phyloP scores from a whole-genome alignment of 306 rosid species.

The Arachis hypogaea region DNA sequence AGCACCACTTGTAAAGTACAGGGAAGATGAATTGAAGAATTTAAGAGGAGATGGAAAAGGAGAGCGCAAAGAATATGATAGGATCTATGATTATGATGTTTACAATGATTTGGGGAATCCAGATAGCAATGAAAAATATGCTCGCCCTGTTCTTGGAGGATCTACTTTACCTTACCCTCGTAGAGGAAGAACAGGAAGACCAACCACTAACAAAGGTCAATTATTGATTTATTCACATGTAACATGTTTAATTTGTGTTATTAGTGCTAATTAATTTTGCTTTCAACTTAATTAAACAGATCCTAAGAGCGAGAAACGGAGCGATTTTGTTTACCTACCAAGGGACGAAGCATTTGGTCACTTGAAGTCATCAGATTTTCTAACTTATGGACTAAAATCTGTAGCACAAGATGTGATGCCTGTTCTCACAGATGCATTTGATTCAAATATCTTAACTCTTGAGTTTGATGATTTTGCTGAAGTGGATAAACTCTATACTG shows the following conservation, averaged over 20 bases:
- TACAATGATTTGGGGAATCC: conserved; percentile 78
- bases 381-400: conserved; percentile 59
- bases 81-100: conserved; percentile 73
- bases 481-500: conserved; percentile 57
- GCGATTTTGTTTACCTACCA: conserved; percentile 51
- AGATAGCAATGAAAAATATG: conserved; percentile 47
- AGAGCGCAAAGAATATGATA: conserved; percentile 70
- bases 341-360: conserved; percentile 68
- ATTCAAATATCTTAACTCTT: conserved; percentile 25
- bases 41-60: conserved; percentile 78
- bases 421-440: conserved; percentile 42
- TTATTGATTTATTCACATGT: neutral
- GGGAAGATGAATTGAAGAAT: conserved; percentile 56
- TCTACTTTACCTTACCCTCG: conserved; percentile 75
- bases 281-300: conserved; percentile 40
- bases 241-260: neutral
- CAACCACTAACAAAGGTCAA: conserved; percentile 52
- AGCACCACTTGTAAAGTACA: conserved; percentile 52
- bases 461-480: conserved; percentile 62
- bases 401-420: conserved; percentile 54
- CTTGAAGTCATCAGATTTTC: conserved; percentile 61
- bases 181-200: conserved; percentile 76
- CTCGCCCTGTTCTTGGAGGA: conserved; percentile 76
- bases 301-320: conserved; percentile 47
- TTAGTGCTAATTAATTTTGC: neutral